Evolutionary conservation across 495 filamentous ascomycete species (phyloP).

Genomic region (Daldinia bambusicola): DNA sequence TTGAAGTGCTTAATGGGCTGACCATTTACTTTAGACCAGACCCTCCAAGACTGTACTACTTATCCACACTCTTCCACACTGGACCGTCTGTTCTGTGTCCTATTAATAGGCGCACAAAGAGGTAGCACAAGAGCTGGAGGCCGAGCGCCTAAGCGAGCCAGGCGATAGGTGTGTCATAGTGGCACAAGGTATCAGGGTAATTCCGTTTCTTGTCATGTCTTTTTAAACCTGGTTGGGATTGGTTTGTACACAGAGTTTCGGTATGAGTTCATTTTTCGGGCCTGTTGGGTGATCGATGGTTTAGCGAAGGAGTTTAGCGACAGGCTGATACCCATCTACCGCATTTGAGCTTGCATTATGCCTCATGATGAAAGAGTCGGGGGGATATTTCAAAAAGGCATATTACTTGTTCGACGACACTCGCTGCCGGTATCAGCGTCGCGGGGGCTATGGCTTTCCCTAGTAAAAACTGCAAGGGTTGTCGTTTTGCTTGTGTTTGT

Average conservation of each 20-base stretch:
- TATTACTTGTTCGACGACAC: slow-evolving; percentile 43
- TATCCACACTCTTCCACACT: slow-evolving; percentile 29
- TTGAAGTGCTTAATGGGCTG: slow-evolving; percentile 15
- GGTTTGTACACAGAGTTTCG: slow-evolving; percentile 14
- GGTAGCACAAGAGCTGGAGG: slow-evolving; percentile 40
- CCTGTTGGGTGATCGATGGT: slow-evolving; percentile 48
- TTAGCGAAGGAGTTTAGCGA: slow-evolving; percentile 47
- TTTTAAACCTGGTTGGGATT: slow-evolving; percentile 24
- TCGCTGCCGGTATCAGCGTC: slow-evolving; percentile 45
- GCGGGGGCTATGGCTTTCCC: slow-evolving; percentile 27
- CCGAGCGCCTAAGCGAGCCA: slow-evolving; percentile 47
- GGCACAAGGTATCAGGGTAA: slow-evolving; percentile 14
- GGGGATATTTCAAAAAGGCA: slow-evolving; percentile 35
- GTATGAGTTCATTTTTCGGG: slow-evolving; percentile 46
- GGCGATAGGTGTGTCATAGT: slow-evolving; percentile 28
- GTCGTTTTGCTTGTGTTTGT: slow-evolving; percentile 35
- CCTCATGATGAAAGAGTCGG: slow-evolving; percentile 33
- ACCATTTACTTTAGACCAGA: slow-evolving; percentile 26
- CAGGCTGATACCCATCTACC: slow-evolving; percentile 48
- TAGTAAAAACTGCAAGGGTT: slow-evolving; percentile 25
- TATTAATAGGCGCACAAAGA: slow-evolving; percentile 35
- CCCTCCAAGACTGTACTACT: slow-evolving; percentile 19
- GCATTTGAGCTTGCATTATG: slow-evolving; percentile 45
- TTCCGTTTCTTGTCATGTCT: slow-evolving; percentile 45
- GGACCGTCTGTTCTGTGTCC: slow-evolving; percentile 38